Evolutionary conservation across 2,329 filamentous ascomycete genomes (phyloP), one percentile per base, ranked within the genome.

Genomic region (Lizonia empirigonia): DNA sequence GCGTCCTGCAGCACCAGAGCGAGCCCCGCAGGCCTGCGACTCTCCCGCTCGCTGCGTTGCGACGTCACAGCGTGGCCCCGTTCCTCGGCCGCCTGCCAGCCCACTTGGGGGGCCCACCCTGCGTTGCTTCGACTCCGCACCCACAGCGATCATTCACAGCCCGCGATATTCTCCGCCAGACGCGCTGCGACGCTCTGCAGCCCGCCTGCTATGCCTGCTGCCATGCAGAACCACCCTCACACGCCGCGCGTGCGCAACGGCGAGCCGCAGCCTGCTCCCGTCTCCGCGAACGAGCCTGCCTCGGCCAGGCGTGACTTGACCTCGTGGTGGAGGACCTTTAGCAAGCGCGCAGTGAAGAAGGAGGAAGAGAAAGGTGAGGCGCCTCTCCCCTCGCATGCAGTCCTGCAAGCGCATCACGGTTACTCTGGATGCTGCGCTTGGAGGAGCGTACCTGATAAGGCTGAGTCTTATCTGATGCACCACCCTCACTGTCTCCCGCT

Each of bases 261-360:
- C 52, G 75, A 76, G 51, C 73, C 75, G 38, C 75, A 70, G 66
- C 71, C 70, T 30, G 71, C 64, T 58, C 72, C 76, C 50, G 73
- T 70, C 74, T 76, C 71, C 70, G 81, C 71, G 50, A 75, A 80
- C 50, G 78, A 82, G 65, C 91, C 90, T 33, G 90, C 89, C 47
- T 90, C 90, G 23, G 90, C 86, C 60, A 95, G 89, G 78, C 86
- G 90, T 72, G 91, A 96, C 72, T 80, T 97, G 63, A 89, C 91
- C 64, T 95, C 90, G 53, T 99, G 94, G 94, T 97, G 94, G 94
- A 96, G 91, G 76, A 86, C 87, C 66, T 97, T 99, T 78, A 94
- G 69, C 63, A 74, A 94, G 77, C 83, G 75, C 52, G 74, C 80
- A 58, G 77, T 80, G 44, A 84, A 85, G 68, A 83, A 82, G 65